Evolutionary conservation across 768 basidiomycete species (phyloP), one percentile per base, ranked within the genome.

Genomic region (Leccinum variicolor): DNA sequence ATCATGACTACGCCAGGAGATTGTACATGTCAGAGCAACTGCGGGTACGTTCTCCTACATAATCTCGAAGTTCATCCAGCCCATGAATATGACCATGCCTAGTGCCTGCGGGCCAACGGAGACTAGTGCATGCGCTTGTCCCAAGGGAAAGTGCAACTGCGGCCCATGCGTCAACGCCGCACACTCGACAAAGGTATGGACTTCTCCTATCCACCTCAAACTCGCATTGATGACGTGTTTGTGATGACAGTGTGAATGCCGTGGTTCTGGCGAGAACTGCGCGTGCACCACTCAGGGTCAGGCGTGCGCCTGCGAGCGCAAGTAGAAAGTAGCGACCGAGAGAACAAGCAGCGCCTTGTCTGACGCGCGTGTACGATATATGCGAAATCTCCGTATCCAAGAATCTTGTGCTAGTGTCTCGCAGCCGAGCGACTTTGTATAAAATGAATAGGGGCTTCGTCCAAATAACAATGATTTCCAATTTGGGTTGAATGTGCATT

Each of bases 31-130:
- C 62, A 65, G 60, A 65, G 39, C 52, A 34, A 57, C 46, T 74
- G 72, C 67, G 47, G 55, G 72, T 72, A 45, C 21, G 72, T 60
- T 6, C 26, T 29, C 21, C 6, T 34, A n/a, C 10, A n/a, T 6
- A 39, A 39, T 6, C 7, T 23, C 10, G 14, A 19, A 26, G 3
- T 34, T 17, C 8, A 10, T 4, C 11, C 10, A 23, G 15, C 10
- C 2, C 28, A 5, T 13, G 17, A 19, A 0, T 25, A 53, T 58
- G 50, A 31, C 47, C 45, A 15, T 57, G 3, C 15, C 4, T 36
- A 75, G 74, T 26, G 60, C 68, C 29, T 75, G 73, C 51, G 69
- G 70, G 8, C 63, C 73, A 33, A 29, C 55, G 15, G 73, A 72
- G 43, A 66, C 72, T 8, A 69, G 66, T n/a, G n/a, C n/a, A 34